phyloP scores from a whole-genome alignment of 140 eudicot species.

The Oenanthe javanica region DNA sequence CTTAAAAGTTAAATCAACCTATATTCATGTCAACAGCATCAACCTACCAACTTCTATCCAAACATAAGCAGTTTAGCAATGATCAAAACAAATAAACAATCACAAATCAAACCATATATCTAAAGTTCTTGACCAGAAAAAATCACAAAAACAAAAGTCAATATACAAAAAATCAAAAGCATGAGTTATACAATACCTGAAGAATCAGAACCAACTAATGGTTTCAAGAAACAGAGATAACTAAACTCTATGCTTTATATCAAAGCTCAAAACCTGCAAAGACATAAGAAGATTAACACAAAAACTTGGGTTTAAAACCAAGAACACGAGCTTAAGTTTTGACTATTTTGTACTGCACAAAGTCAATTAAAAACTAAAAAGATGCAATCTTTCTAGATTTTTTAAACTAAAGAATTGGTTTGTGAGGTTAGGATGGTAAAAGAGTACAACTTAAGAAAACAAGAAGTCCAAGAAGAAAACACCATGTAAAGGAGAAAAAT shows the following conservation, averaged over 20 bases:
- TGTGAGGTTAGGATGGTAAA: slow-evolving; percentile 4
- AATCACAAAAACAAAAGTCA: neutral
- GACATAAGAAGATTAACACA: too few species aligned
- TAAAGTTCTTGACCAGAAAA: neutral
- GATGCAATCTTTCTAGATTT: neutral
- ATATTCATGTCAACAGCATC: neutral
- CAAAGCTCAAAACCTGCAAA: slow-evolving; percentile 1
- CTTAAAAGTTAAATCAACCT: neutral
- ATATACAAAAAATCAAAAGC: neutral
- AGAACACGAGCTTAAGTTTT: neutral
- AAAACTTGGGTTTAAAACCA: neutral
- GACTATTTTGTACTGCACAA: neutral
- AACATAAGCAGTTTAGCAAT: neutral
- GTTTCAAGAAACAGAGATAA: neutral
- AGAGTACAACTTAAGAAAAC: slow-evolving; percentile 2
- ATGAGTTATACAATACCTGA: neutral
- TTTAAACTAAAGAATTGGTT: neutral
- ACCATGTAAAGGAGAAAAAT: neutral
- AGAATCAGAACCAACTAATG: neutral
- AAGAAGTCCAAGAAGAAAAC: slow-evolving; percentile 4
- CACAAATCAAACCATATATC: neutral
- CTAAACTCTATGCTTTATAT: neutral
- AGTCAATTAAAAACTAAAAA: neutral
- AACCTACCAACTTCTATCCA: neutral
- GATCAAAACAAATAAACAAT: neutral